Base-by-base conservation (phyloP, 2,329 filamentous ascomycete species). In the Zalaria obscura region DNA sequence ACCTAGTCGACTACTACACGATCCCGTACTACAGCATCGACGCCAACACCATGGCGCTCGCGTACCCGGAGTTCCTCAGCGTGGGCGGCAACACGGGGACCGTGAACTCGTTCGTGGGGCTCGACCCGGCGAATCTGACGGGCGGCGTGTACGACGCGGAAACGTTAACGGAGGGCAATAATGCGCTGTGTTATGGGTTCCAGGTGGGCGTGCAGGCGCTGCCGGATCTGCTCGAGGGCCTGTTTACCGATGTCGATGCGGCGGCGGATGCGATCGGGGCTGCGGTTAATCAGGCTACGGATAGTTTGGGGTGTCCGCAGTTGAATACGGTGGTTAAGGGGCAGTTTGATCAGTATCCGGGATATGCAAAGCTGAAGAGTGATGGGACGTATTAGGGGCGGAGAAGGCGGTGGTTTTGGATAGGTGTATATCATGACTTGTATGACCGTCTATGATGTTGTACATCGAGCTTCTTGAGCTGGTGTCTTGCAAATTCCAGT, bases 111-210 rank as follows among this genome's bases (percentile, higher is more conserved):
- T 62, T 62, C 47, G 51, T 52, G 26, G 57, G 57, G 4, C 42
- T 64, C 27, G 50, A 64, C 40, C 46, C 61, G 4, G 43, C 36
- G 6, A 49, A 63, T 36, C 42, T 67, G 7, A 63, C 59, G 10
- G 55, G 55, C 7, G 64, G 63, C 25, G 52, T 71, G 1, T 62
- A 65, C 46, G 70, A 68, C 47, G 45, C 51, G 4, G 45, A 50
- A 4, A 64, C 55, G 8, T 52, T 72, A 0, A 49, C 64, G 1
- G 45, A 72, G 41, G 66, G 65, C 9, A 69, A 73, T 54, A 70
- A 73, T 49, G 52, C 64, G 5, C 40, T 62, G 10, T 72, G 68
- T 45, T 65, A 67, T 44, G 58, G 50, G 5, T 57, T 63, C 28
- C 60, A 70, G 39, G 50, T 58, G 8, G 54, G 62, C n/a, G 54